Evolutionary conservation across 805 yeast species (phyloP), one percentile per base, ranked within the genome.

Genomic region (Candida nonsorbophila): DNA sequence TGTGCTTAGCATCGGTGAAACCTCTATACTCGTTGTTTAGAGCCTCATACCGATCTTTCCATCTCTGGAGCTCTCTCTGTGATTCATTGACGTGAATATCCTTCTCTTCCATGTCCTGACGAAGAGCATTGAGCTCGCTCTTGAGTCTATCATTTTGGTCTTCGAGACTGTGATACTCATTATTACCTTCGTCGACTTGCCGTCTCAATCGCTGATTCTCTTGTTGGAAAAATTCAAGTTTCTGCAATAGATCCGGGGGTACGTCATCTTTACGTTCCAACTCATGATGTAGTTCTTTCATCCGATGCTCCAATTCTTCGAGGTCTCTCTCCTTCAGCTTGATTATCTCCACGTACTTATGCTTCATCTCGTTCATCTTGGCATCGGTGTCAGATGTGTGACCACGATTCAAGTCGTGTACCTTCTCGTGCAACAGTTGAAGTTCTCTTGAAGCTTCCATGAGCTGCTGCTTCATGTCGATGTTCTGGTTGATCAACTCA

Each of bases 401-500:
- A n/a, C n/a, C n/a, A n/a, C n/a, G n/a, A n/a, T n/a, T n/a, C n/a
- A n/a, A n/a, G n/a, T n/a, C n/a, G n/a, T n/a, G n/a, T n/a, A n/a
- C n/a, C n/a, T n/a, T n/a, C n/a, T n/a, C n/a, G n/a, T n/a, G n/a
- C n/a, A n/a, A n/a, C n/a, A n/a, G 20, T 10, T 18, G 10, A 7
- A 44, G 36, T 12, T 38, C 40, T 16, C 38, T 28, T 13, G 40
- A 22, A 22, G 41, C 35, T 11, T 44, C 41, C 14, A 36, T 14
- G 14, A 52, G 42, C 27, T 53, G 50, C 28, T 54, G 57, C 24
- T 42, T 51, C 29, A 62, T 39, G 11, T 53, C 52, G 8, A 63
- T 53, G 33, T 66, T 66, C 34, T 61, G 61, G 30, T 47, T 48
- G 19, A 67, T 50, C 28, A 69, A 30, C 5, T 57, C 60, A 2